Evolutionary conservation across 495 filamentous ascomycete genomes (phyloP), one percentile per base, ranked within the genome.

Genomic region (Penicillium lagena): DNA sequence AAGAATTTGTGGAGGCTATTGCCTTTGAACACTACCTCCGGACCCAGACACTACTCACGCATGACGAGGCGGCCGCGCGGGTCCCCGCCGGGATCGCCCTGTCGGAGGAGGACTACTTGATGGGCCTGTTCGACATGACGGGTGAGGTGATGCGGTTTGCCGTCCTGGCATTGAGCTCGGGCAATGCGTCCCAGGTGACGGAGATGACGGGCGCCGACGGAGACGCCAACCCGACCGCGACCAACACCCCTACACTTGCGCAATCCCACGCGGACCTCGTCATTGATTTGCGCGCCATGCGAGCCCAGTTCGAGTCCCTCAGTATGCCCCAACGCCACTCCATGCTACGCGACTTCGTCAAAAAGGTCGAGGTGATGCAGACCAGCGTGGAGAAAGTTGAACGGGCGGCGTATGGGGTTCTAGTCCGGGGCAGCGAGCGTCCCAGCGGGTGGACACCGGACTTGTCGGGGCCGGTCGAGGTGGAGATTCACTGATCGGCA

Each of bases 141-240:
- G 93, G 93, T 9, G 93, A 98, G 64, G 75, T 97, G 68, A 98
- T 98, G 93, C 76, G 89, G 28, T 96, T 95, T 64, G 89, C 87
- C 0, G 91, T 96, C 29, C 88, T 87, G 12, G 76, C 78, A 4
- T 46, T 73, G 40, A 59, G 58, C 40, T 70, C 70, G 7, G 54
- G 64, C 7, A 61, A 61, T 12, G 45, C 40, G 15, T 38, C 45
- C 4, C 22, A 22, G 22, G 22, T 22, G 22, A 22, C 22, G 22
- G 22, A 22, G 22, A 4, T 22, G 22, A 22, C 22, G 22, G 22
- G 22, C 22, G 22, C 22, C 22, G 22, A 22, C 22, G 22, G 17
- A 35, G 38, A 34, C 27, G 14, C 39, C 35, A 9, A 30, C 39
- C 7, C 34, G 33, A 12, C 31, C 32, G 6, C 13, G 22, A 35